These are phyloP conservation scores for Blastobotrys terrestris DNA, from an alignment of 805 yeast genomes.

Conservation along the genomic window DNA sequence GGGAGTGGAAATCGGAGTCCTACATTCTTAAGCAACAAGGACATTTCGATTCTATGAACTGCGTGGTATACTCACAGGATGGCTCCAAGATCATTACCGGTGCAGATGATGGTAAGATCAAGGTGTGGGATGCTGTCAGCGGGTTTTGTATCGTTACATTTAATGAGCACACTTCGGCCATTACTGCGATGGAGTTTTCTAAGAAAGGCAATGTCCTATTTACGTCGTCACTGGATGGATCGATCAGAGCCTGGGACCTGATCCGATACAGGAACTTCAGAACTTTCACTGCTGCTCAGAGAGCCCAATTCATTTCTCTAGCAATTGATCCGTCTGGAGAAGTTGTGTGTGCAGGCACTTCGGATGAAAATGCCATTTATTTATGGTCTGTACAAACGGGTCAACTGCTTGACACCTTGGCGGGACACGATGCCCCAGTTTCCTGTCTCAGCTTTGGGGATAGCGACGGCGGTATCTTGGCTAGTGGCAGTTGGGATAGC, in stretches of 20 bases:
- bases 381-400: slow-evolving; percentile 98
- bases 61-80: slow-evolving; percentile 86
- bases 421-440: slow-evolving; percentile 96
- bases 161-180: slow-evolving; percentile 83
- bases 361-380: slow-evolving; percentile 63
- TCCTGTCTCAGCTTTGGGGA: slow-evolving; percentile 79
- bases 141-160: slow-evolving; percentile 93
- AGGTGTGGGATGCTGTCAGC: slow-evolving; percentile 89
- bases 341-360: slow-evolving; percentile 89
- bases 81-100: slow-evolving; percentile 91
- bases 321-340: slow-evolving; percentile 98
- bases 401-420: slow-evolving; percentile 75
- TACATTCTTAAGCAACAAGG: slow-evolving; percentile 95
- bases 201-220: slow-evolving; percentile 86
- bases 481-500: slow-evolving; percentile 94
- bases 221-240: slow-evolving; percentile 90
- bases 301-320: slow-evolving; percentile 78
- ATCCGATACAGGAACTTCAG: slow-evolving; percentile 89
- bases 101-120: slow-evolving; percentile 93
- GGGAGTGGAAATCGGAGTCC: slow-evolving; percentile 98
- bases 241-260: slow-evolving; percentile 96
- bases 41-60: slow-evolving; percentile 85
- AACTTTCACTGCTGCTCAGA: slow-evolving; percentile 84
- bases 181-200: slow-evolving; percentile 82
- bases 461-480: slow-evolving; percentile 65